Evolutionary conservation across 2,329 filamentous ascomycete genomes (phyloP), one percentile per base, ranked within the genome.

Genomic region (Chrysosporium queenslandicum): DNA sequence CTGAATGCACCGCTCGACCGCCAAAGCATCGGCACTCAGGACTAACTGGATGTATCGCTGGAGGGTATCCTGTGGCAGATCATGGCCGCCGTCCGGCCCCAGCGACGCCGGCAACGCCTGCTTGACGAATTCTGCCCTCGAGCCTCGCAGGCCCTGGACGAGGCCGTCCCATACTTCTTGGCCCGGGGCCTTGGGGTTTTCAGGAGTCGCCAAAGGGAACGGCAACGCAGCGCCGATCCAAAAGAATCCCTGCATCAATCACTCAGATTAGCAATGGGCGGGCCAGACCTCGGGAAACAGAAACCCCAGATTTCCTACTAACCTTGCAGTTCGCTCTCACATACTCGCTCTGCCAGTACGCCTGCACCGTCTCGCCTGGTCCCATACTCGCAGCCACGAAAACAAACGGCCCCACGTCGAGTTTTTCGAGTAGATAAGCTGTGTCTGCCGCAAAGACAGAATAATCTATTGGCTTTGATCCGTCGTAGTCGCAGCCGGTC

Each of bases 351-450:
- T 46, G 37, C 30, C 59, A 56, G 50, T 63, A 60, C 11, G 61
- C 59, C 30, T 64, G 55, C 23, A 64, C 47, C 6, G 57, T 60
- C 46, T 65, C 62, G 2, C 62, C 63, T 36, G 61, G 61, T 0
- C 63, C 63, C 62, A 65, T 65, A 49, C 62, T 64, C 7, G 58
- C 53, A 2, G 58, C 59, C 5, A 64, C 57, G 42, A 64, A 61
- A 32, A 58, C 54, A 53, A 64, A 65, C 1, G 55, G 54, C 2
- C 59, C 56, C 8, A 62, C 30, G n/a, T 58, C 50, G 21, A 58
- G 50, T 18, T 55, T 52, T 41, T 61, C 53, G 16, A 63, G 50
- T 30, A 64, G 40, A 45, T 60, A 56, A 8, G 56, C 43, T 1
- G 60, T 61, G 30, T 65, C 63, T 16, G 58, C 52, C 2, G 63